Evolutionary conservation across 768 basidiomycete genomes (phyloP), one percentile per base, ranked within the genome.

Genomic region (Mycena kentingensis): DNA sequence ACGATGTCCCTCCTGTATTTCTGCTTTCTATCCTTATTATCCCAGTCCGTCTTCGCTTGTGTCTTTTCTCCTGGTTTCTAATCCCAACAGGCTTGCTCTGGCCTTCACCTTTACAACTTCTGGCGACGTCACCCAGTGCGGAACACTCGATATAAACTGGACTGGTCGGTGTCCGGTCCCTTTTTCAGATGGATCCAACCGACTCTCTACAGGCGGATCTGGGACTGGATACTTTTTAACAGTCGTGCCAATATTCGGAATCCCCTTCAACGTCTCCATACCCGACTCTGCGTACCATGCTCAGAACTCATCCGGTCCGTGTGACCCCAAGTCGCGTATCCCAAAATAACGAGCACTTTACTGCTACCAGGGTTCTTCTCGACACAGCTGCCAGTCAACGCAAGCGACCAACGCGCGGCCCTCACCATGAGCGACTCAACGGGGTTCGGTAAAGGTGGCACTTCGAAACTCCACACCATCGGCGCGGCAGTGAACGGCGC

Each of bases 381-480:
- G 12, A 63, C 76, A 0, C 74, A 73, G 52, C 57, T 89, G 12
- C 72, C 75, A 3, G 67, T 84, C 39, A 26, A 64, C 12, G 61
- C 70, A 8, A 68, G 61, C 25, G 63, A 73, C 16, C 65, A n/a
- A n/a, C n/a, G 70, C 47, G 71, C 88, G 42, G 44, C 88, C 12
- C 52, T 85, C 18, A 76, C 81, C 29, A 86, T 91, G 84, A 90
- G 85, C 24, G 89, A 91, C 63, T 73, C 81, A 16, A 79, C 78
- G 24, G 87, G 87, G 1, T 88, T 85, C 63, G 87, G 72, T 36
- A 73, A 83, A 10, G 89, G 88, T 4, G 89, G 87, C 21, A 73
- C 74, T 22, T 77, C 81, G 10, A 50, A 67, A 37, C 42, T 87
- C 5, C 57, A 84, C 34, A 74, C 71, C 1, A 81, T 83, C 15